Evolutionary conservation across 176 grass and related monocot species (phyloP).

Genomic region (Poa annua): DNA sequence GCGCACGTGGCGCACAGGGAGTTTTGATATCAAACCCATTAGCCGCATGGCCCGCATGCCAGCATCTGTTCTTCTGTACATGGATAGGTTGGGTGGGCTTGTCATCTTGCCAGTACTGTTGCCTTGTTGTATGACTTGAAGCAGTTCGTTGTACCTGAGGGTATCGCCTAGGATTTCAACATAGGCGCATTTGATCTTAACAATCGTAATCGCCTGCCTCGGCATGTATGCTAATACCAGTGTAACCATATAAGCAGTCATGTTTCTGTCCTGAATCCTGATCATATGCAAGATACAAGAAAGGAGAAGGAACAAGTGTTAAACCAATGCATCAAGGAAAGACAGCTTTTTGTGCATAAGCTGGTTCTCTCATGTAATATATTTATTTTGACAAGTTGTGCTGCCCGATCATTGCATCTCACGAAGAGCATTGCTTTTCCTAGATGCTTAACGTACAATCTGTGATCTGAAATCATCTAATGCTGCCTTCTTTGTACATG

Average conservation of each 20-base stretch:
- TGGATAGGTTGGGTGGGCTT: conserved; percentile 21
- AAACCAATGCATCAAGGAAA: background rate
- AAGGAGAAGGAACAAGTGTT: background rate
- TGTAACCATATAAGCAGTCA: background rate
- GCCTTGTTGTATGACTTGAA: conserved; percentile 40
- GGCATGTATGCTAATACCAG: background rate
- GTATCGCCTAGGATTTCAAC: conserved; percentile 14
- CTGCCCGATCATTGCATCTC: background rate
- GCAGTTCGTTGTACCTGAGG: background rate
- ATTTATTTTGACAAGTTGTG: background rate
- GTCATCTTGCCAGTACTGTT: conserved; percentile 6
- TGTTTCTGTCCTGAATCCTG: conserved; percentile 7
- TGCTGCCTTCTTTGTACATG: conserved; percentile 1
- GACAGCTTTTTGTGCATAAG: background rate
- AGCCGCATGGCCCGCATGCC: background rate
- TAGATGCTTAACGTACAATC: conserved; percentile 36
- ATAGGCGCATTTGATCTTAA: background rate
- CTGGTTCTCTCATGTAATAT: background rate
- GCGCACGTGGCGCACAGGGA: conserved; percentile 11
- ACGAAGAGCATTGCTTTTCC: conserved; percentile 14
- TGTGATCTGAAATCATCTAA: conserved; percentile 3
- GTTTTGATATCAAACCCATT: conserved; percentile 31
- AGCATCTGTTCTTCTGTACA: conserved; percentile 34
- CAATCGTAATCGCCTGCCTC: conserved; percentile 20
- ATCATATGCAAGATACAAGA: background rate